phyloP scores from a whole-genome alignment of 2,329 filamentous ascomycete genomes.

The Pseudogymnoascus sp. region DNA sequence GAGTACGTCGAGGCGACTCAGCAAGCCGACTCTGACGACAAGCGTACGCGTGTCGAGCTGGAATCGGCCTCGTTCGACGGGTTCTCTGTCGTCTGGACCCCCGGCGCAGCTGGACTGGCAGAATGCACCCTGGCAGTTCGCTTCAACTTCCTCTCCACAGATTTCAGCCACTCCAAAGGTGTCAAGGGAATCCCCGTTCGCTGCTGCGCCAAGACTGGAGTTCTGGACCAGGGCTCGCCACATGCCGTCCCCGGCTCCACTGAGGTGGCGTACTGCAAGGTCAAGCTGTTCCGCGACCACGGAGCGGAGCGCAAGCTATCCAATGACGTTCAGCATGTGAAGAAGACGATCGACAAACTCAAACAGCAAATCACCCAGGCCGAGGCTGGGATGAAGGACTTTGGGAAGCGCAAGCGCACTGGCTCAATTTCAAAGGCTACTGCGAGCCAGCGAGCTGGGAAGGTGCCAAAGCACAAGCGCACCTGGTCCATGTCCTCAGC shows the following conservation, averaged over 20 bases:
- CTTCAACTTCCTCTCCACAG: conserved; percentile 97
- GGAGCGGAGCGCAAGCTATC: conserved; percentile 91
- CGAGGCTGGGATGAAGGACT: conserved; percentile 61
- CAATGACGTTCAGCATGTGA: conserved; percentile 90
- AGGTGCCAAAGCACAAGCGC: conserved; percentile 82
- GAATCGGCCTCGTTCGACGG: conserved; percentile 84
- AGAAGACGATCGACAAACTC: conserved; percentile 93
- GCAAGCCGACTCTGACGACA: conserved; percentile 55
- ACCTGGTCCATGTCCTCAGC: conserved; percentile 92
- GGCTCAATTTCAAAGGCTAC: conserved; percentile 40
- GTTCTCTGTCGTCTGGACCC: conserved; percentile 85
- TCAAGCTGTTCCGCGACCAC: conserved; percentile 94
- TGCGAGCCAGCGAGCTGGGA: conserved; percentile 59
- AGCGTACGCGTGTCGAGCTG: conserved; percentile 62
- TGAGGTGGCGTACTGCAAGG: conserved; percentile 91
- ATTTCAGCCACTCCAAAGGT: conserved; percentile 97
- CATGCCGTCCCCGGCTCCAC: conserved; percentile 42
- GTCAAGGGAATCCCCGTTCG: conserved; percentile 96
- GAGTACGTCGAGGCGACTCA: conserved; percentile 75
- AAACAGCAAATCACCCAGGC: conserved; percentile 87
- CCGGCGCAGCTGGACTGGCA: conserved; percentile 58
- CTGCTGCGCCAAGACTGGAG: conserved; percentile 82
- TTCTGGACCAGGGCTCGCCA: conserved; percentile 49
- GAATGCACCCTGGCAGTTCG: conserved; percentile 86
- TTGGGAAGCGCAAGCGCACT: conserved; percentile 57